These are phyloP conservation scores for Colletotrichum sublineola DNA, from an alignment of 2,329 filamentous ascomycete species.

Conservation along the genomic window DNA sequence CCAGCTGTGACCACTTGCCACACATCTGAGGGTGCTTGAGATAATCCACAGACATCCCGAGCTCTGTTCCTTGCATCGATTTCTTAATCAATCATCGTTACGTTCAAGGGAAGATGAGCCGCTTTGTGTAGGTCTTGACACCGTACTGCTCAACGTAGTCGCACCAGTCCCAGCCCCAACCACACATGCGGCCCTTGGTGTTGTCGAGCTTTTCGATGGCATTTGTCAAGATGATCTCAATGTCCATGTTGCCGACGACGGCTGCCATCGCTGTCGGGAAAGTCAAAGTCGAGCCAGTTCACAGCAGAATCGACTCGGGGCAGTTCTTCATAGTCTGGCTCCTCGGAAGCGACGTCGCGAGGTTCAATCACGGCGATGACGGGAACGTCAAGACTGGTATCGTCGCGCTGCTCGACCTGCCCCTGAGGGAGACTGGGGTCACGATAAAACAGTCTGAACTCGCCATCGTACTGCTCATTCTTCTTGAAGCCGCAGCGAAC, in stretches of 20 bases:
- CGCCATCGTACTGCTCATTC: not conserved
- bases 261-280: conserved; percentile 4
- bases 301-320: not conserved
- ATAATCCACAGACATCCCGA: not conserved
- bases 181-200: conserved; percentile 19
- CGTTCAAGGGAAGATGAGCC: conserved; percentile 19
- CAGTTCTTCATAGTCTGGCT: not conserved
- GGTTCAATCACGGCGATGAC: not conserved
- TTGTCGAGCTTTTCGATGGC: conserved; percentile 24
- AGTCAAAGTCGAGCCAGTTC: conserved; percentile 9
- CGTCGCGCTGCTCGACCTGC: not conserved
- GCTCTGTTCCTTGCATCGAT: not conserved
- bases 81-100: not conserved
- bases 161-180: conserved; percentile 14
- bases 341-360: not conserved
- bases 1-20: not conserved
- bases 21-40: not conserved
- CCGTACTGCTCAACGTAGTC: conserved; percentile 14
- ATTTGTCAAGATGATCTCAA: conserved; percentile 12
- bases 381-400: not conserved
- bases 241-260: conserved; percentile 32
- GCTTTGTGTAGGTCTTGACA: not conserved
- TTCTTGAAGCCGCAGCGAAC: conserved; percentile 7
- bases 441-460: conserved; percentile 34
- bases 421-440: conserved; percentile 13